phyloP scores from a whole-genome alignment of 257 asterid species.

The Fraxinus pennsylvanica region DNA sequence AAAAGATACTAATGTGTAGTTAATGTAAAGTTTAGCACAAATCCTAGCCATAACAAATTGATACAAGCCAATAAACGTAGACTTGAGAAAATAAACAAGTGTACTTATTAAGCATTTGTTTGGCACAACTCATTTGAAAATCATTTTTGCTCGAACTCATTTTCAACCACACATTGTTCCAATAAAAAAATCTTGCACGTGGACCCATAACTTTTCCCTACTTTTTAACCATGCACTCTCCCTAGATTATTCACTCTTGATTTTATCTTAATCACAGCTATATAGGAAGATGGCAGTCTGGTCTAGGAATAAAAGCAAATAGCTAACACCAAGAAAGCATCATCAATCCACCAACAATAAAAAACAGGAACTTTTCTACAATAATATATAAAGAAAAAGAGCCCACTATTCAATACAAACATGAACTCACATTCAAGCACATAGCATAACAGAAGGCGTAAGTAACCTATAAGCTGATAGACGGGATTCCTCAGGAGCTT shows the following conservation, averaged over 20 bases:
- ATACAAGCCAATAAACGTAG: not conserved
- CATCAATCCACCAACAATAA: no score
- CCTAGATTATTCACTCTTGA: not conserved
- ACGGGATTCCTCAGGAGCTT: conserved; percentile 76
- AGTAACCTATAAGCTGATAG: conserved; percentile 75
- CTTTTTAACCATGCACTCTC: not conserved
- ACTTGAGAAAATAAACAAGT: not conserved
- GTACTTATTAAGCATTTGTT: not conserved
- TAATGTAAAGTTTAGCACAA: no score
- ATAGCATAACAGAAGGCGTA: conserved; percentile 95
- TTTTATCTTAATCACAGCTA: not conserved
- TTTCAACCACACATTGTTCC: no score
- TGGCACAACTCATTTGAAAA: no score
- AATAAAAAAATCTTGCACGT: no score
- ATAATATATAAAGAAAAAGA: no score
- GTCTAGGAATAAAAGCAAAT: not conserved
- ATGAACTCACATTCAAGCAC: not conserved
- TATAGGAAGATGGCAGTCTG: not conserved
- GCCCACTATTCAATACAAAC: not conserved
- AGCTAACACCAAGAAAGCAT: no score
- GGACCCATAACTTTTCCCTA: no score
- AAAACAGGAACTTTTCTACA: no score
- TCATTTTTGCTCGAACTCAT: no score
- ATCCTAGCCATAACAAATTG: not conserved
- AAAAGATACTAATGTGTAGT: not conserved